Evolutionary conservation across 2,329 filamentous ascomycete species (phyloP).

Genomic region (Blastomyces silverae): DNA sequence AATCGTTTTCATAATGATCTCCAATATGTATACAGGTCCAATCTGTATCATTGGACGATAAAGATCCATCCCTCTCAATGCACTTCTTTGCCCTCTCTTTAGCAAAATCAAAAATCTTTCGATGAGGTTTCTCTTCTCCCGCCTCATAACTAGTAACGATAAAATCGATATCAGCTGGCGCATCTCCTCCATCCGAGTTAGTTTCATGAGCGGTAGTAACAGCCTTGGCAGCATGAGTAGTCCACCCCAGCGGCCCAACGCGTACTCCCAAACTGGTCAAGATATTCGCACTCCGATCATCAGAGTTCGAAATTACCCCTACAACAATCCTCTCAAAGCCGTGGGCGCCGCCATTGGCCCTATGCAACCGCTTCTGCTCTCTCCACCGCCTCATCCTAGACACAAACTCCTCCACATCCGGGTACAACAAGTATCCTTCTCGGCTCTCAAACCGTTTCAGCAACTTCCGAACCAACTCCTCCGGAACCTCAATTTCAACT

Average conservation of each 20-base stretch:
- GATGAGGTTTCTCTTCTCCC: constrained; percentile 40
- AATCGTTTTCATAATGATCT: constrained; percentile 41
- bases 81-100: constrained; percentile 27
- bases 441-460: constrained; percentile 37
- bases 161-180: constrained; percentile 37
- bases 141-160: constrained; percentile 44
- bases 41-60: constrained; percentile 14
- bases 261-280: constrained; percentile 36
- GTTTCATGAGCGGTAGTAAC: neutral
- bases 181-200: constrained; percentile 22
- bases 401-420: constrained; percentile 38
- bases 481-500: constrained; percentile 27
- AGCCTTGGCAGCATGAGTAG: constrained; percentile 18
- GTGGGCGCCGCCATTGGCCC: constrained; percentile 12
- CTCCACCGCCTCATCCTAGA: constrained; percentile 27
- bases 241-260: constrained; percentile 34
- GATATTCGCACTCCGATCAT: constrained; percentile 39
- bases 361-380: constrained; percentile 19
- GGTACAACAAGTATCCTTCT: constrained; percentile 38
- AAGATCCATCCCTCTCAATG: constrained; percentile 8
- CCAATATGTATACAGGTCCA: constrained; percentile 40
- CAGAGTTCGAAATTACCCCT: constrained; percentile 44
- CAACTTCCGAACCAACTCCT: constrained; percentile 31
- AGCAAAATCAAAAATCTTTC: constrained; percentile 38
- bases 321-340: constrained; percentile 35